Evolutionary conservation across 1,139 yeast species (phyloP).

Genomic region (Saccharomyces hybrid): DNA sequence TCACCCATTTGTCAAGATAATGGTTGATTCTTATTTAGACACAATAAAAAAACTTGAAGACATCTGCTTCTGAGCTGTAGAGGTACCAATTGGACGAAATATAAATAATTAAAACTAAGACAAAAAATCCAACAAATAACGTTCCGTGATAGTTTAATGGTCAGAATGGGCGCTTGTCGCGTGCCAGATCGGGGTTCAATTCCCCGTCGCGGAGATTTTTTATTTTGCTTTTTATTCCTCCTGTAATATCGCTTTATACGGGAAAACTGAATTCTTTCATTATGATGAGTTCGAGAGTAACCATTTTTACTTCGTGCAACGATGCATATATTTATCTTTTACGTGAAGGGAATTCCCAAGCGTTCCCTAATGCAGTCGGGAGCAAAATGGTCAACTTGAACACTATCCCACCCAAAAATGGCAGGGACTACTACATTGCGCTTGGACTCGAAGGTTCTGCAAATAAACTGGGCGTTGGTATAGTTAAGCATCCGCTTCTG

Average conservation of each 20-base stretch:
- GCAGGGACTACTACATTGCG: constrained; percentile 54
- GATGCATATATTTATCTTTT: neutral
- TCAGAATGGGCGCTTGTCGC: constrained; percentile 36
- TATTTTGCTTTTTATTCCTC: neutral
- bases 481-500: constrained; percentile 62
- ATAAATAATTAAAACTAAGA: too few relatives aligned
- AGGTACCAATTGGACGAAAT: too few relatives aligned
- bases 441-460: constrained; percentile 96
- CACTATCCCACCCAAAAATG: constrained; percentile 28
- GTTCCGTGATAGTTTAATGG: constrained; percentile 32
- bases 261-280: neutral
- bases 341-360: neutral
- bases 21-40: too few relatives aligned
- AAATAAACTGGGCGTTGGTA: constrained; percentile 89
- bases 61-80: too few relatives aligned
- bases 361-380: neutral
- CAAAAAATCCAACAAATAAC: neutral
- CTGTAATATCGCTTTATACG: neutral
- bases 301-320: neutral
- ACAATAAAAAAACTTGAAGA: too few relatives aligned
- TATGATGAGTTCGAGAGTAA: neutral
- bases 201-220: constrained; percentile 35
- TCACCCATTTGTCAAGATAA: too few relatives aligned
- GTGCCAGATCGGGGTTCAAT: constrained; percentile 36
- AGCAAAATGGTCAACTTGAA: neutral